Evolutionary conservation across 345 rosid species (phyloP), one percentile per base, ranked within the genome.

Genomic region (Atalantia buxifolia): DNA sequence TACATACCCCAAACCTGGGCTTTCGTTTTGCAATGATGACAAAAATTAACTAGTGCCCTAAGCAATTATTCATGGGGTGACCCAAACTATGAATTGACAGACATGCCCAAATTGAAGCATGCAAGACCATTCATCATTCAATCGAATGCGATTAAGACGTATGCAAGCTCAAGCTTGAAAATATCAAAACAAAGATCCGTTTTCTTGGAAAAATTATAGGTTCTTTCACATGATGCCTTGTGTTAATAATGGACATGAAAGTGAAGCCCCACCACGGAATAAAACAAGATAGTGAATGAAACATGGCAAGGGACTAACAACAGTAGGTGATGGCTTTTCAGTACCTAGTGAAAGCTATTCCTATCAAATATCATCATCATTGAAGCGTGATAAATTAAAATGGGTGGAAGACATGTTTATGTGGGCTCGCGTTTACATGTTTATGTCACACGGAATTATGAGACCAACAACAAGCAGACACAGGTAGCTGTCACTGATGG

Each of bases 391-490:
- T 14, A 60, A 14, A 71, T 5, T 6, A 48, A 30, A 35, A 2
- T 14, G 53, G 55, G 6, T 66, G 16, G 60, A 50, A 71, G 36
- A 16, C 28, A 78, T 10, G 13, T 33, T 18, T 18, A 55, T 1
- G 72, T 16, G 73, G 81, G 65, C 18, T 61, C 77, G 56, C 4
- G 9, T 59, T 31, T 30, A 59, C 40, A 10, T 74, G 56, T 27
- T 40, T 7, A 12, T 56, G 65, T 30, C 48, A 50, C 48, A 33
- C 65, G 0, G 9, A n/a, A 72, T 33, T 13, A 33, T 56, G 50
- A 59, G 21, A 9, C 66, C 65, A 19, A 55, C 78, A 48, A 31
- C 82, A 74, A 59, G 38, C 50, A 45, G 45, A 53, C 50, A 45
- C 13, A 12, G 18, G 10, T 31, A 10, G 75, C 35, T 67, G 74